Percentiles rank a stretch among this genome's conserved stretches.
Conservation (phyloP, 192 early-diverging fungal species). For the Neocallimastix lanati region DNA sequence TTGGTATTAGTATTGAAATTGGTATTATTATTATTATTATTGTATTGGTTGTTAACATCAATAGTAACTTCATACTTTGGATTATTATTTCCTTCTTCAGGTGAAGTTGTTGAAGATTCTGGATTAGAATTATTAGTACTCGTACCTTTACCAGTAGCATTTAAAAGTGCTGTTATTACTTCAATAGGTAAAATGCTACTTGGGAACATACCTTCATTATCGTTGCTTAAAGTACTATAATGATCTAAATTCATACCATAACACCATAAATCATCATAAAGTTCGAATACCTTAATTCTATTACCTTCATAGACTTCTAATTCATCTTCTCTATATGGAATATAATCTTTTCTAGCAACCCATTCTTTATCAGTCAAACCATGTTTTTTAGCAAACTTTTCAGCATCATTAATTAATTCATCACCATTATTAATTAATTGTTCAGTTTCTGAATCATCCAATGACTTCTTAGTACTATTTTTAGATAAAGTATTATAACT, state of each 20-base stretch:
- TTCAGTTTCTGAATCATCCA: not conserved
- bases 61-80: not conserved
- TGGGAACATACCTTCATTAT: not conserved
- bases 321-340: not conserved
- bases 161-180: not conserved
- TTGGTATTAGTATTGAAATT: too few species aligned
- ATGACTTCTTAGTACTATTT: not conserved
- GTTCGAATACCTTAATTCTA: not conserved
- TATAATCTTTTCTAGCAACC: not conserved
- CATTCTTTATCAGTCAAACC: not conserved
- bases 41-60: not conserved
- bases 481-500: not conserved
- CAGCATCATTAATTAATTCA: not conserved
- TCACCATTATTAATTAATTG: not conserved
- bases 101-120: too few species aligned
- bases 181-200: not conserved
- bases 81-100: too few species aligned
- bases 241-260: not conserved
- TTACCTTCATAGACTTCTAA: not conserved
- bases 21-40: too few species aligned
- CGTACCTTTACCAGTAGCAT: too few species aligned
- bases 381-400: not conserved
- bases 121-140: too few species aligned
- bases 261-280: not conserved
- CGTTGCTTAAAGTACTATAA: not conserved